Conservation (phyloP, 495 filamentous ascomycete species). For the Bathelium albidoporum region DNA sequence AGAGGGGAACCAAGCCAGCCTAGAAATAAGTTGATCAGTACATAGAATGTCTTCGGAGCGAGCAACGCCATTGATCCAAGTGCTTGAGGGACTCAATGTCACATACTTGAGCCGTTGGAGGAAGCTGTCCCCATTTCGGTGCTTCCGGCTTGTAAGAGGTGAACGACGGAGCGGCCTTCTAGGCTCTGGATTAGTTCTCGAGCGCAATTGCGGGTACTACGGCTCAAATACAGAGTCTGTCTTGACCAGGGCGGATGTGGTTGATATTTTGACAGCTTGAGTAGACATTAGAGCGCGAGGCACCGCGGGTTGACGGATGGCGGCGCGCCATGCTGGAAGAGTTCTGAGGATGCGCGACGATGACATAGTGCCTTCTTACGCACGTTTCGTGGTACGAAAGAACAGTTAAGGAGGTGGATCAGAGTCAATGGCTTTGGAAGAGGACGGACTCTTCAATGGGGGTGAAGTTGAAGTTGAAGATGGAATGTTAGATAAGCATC, state of each 20-base stretch:
- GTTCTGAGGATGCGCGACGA: background rate
- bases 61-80: background rate
- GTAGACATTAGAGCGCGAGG: background rate
- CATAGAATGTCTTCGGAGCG: background rate
- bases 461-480: background rate
- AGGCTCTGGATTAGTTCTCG: background rate
- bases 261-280: background rate
- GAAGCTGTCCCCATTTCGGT: conserved; percentile 3
- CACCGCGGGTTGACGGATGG: background rate
- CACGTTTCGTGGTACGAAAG: background rate
- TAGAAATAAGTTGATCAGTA: background rate
- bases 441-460: background rate
- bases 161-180: background rate
- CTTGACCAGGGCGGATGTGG: background rate
- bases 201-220: background rate
- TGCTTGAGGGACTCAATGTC: background rate
- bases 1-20: conserved; percentile 15
- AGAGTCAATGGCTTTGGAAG: background rate
- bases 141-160: background rate
- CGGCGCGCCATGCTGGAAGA: background rate
- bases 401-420: background rate
- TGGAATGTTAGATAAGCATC: background rate
- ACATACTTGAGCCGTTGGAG: background rate
- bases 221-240: background rate
- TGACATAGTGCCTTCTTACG: background rate